Evolutionary conservation across 768 basidiomycete species (phyloP), one percentile per base, ranked within the genome.

Genomic region (Lactarius deliciosus): DNA sequence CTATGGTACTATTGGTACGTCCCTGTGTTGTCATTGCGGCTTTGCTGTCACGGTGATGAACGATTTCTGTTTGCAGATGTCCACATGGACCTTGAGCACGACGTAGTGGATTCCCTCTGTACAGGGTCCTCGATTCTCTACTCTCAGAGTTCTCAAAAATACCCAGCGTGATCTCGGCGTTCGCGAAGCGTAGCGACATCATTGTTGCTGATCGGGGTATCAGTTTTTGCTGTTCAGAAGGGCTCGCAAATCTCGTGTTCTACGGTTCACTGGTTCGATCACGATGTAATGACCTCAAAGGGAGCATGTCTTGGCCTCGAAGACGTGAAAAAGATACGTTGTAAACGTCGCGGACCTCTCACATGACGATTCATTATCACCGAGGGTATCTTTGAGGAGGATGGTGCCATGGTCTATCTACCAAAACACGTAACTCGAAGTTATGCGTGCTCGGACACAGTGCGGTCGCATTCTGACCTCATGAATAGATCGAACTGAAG

Each of bases 181-280:
- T 98, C 78, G 94, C 91, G 81, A 98, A 98, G 76, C 87, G 96
- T 68, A 95, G 95, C 2, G 96, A 99, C 74, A 86, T 99, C 73
- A 96, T 98, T 73, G 91, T 98, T 22, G 95, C 94, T 2, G 97
- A 99, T 77, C 87, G 94, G 20, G 86, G 88, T 22, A 88, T 96
- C 71, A 96, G 91, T 77, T 94, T 94, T 98, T 76, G 87, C 92
- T 20, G 91, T 98, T 61, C 95, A 98, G 76, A 96, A 95, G 77
- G 96, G 96, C 20, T 86, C 98, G 11, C 36, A 13, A 38, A 38
- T 98, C 66, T 92, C 90, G 25, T 89, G 97, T 45, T 92, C 88
- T 6, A 94, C 34, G 36, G 0, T 13, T 38, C 36, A 11, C 11
- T 38, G 36, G 11, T 38, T 38, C 36, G 36, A 13, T 13, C 11